Percentiles rank a stretch among this genome's conserved stretches.
These are phyloP conservation scores for Pythium plurisporium DNA, from an alignment of 352 stramenopile species.

Conservation along the genomic window DNA sequence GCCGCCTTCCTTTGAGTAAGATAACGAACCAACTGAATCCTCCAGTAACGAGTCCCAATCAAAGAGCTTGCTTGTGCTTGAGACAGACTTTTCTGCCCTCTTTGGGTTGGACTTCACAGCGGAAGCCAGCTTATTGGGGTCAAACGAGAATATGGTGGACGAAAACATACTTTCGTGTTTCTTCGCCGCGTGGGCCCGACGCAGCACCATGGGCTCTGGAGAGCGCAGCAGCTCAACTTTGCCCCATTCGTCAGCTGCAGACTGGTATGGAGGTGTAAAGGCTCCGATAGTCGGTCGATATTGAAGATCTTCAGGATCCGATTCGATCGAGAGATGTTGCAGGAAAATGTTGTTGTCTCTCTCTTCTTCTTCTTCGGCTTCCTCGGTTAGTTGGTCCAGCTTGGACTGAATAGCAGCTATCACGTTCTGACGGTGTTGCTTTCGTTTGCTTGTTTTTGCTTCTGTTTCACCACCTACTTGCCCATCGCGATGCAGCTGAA, in stretches of 20 bases:
- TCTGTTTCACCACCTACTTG: not conserved
- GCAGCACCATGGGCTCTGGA: conserved; percentile 23
- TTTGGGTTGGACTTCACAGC: too few relatives aligned
- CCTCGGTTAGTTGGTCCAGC: conserved; percentile 14
- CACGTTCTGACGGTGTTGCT: conserved; percentile 11
- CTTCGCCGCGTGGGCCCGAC: conserved; percentile 6
- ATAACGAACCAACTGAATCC: conserved; percentile 2
- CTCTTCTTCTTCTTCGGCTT: conserved; percentile 17
- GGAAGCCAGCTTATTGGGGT: not conserved
- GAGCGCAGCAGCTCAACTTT: conserved; percentile 16
- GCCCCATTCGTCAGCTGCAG: not conserved
- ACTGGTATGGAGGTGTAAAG: not conserved
- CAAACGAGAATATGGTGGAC: conserved; percentile 23
- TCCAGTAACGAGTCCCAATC: conserved; percentile 54
- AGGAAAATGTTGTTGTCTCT: conserved; percentile 6
- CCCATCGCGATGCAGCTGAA: not conserved
- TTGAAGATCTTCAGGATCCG: too few relatives aligned
- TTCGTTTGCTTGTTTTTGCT: not conserved
- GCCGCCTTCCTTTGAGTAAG: not conserved
- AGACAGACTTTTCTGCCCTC: not conserved
- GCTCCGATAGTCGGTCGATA: too few relatives aligned
- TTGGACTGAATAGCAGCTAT: conserved; percentile 22
- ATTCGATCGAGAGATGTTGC: not conserved
- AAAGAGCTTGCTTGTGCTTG: conserved; percentile 24
- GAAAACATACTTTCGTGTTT: conserved; percentile 22